Evolutionary conservation across 352 stramenopile species (phyloP), one percentile per base, ranked within the genome.

Genomic region (Phytophthora fragariae): DNA sequence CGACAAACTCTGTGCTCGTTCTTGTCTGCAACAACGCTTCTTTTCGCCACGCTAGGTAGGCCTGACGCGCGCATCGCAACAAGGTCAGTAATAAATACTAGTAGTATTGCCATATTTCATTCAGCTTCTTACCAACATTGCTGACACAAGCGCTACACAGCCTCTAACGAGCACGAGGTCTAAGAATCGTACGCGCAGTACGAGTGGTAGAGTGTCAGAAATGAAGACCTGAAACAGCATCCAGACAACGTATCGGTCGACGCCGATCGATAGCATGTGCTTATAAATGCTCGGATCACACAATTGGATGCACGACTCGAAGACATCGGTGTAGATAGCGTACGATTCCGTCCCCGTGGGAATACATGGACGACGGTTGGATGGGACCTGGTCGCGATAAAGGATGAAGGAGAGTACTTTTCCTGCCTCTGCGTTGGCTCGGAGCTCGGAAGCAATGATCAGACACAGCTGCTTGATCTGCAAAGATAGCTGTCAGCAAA

Each of bases 341-440:
- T 67, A 77, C 2, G 80, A 68, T 33, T 84, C 73, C 2, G 46
- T 62, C 10, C 77, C 77, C 12, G 72, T 80, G 5, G 82, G 77
- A 27, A 87, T 84, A 41, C 79, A 85, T 11, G 79, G 64, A 9
- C 78, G 76, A 8, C 69, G 62, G 62, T 89, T 86, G 12, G 77
- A 80, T 46, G 77, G 59, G 33, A 81, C 80, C 55, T 86, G 79
- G 37, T 89, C 82, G 6, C 82, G 76, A 68, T 86, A 89, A 0
- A 89, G 53, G 21, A 89, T 73, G 56, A 89, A 87, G 0, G 79
- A 81, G 12, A 89, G 54, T 5, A 89, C 60, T 47, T 83, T 85
- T 60, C 59, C 71, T 55, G 74, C 72, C 24, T 89, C 82, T 5
- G 64, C 57, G 47, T 80, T 83, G 41, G 63, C 14, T 5, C 62